These are phyloP conservation scores for Sphagnum magellanicum DNA, from an alignment of 228 moss, liverwort and hornwort species.

Conservation along the genomic window DNA sequence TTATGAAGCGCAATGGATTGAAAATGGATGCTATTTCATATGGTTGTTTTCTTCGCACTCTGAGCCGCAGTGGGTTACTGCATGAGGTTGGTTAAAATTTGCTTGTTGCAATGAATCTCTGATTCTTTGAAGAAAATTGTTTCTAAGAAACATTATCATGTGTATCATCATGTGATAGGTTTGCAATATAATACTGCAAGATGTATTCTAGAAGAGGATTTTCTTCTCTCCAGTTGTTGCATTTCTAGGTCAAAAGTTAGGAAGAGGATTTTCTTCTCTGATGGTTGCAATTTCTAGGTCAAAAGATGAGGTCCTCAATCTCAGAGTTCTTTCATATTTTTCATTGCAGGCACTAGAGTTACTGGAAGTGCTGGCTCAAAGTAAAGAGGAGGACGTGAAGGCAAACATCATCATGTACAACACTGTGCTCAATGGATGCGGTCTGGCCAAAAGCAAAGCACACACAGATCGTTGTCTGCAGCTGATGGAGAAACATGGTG, in stretches of 20 bases:
- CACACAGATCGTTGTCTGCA: constrained; percentile 71
- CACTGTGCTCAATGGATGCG: constrained; percentile 88
- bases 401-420: constrained; percentile 97
- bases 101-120: background rate
- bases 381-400: constrained; percentile 36
- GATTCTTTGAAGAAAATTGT: no score
- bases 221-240: no score
- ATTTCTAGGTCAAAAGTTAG: no score
- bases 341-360: constrained; percentile 66
- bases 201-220: no score
- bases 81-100: constrained; percentile 47
- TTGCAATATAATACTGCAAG: no score
- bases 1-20: constrained; percentile 70
- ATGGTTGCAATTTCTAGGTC: no score
- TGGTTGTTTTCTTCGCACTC: constrained; percentile 82
- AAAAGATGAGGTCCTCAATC: no score
- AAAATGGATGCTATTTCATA: constrained; percentile 75
- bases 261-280: no score
- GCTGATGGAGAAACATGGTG: constrained; percentile 74
- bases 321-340: no score
- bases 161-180: no score
- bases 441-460: constrained; percentile 63
- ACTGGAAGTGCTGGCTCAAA: constrained; percentile 57
- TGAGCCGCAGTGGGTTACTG: constrained; percentile 72
- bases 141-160: no score